These are phyloP conservation scores for Drosera capensis DNA, from an alignment of 148 eudicot species.

Conservation along the genomic window DNA sequence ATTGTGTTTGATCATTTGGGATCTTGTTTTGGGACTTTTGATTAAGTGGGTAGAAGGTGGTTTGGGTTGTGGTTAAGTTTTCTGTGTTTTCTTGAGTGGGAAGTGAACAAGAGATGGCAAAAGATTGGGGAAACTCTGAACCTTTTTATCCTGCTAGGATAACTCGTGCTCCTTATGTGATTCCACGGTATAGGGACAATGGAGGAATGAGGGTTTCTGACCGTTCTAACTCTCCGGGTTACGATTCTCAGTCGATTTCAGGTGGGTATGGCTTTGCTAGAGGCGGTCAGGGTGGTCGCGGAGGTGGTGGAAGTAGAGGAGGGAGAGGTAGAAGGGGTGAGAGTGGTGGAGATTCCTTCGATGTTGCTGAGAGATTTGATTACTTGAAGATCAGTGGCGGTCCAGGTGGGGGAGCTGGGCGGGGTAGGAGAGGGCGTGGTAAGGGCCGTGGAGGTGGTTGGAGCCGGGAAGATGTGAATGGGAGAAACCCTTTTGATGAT, in stretches of 20 bases:
- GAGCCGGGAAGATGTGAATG: background rate
- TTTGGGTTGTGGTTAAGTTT: no score
- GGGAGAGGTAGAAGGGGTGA: background rate
- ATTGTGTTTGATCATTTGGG: no score
- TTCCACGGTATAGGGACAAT: background rate
- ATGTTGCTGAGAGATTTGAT: slow-evolving; percentile 14
- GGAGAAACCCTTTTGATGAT: slow-evolving; percentile 9
- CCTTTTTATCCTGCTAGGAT: background rate
- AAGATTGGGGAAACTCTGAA: background rate
- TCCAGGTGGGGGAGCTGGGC: background rate
- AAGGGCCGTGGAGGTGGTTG: background rate
- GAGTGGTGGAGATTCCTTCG: background rate
- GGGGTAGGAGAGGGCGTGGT: slow-evolving; percentile 12
- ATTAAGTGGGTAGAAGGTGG: no score
- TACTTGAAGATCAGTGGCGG: slow-evolving; percentile 2
- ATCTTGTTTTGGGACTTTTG: no score
- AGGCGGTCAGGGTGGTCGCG: background rate
- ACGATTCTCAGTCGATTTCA: background rate
- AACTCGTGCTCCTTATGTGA: background rate
- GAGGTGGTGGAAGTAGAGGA: background rate
- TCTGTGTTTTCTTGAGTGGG: no score
- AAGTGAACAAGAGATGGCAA: slow-evolving; percentile 2
- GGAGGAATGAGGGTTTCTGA: background rate
- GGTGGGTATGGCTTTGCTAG: background rate
- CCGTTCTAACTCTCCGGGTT: background rate